A percentile compares a stretch with the other conserved stretches of the same genome.
These are phyloP conservation scores for Trichoderma sp. DNA, from an alignment of 2,329 filamentous ascomycete genomes.

Conservation along the genomic window DNA sequence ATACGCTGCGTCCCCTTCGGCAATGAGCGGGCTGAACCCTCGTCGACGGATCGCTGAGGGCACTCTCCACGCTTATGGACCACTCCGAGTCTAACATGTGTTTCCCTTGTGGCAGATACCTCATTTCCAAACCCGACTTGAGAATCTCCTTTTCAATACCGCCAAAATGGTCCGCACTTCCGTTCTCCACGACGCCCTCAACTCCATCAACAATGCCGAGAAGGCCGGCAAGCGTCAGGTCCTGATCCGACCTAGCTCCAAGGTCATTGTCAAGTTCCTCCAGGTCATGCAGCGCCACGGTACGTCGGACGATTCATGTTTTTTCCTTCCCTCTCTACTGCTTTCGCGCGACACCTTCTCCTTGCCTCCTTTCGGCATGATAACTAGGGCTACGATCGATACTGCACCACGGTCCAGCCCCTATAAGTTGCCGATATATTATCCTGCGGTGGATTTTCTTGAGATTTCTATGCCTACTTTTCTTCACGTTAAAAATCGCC, in stretches of 20 bases:
- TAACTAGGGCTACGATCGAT: conserved; percentile 98
- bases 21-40: conserved; percentile 69
- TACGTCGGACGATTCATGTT: conserved; percentile 54
- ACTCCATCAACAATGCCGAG: conserved; percentile 99
- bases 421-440: conserved; percentile 99
- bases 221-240: conserved; percentile 99
- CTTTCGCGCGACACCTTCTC: neutral
- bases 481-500: conserved; percentile 47
- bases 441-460: conserved; percentile 84
- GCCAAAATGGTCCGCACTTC: conserved; percentile 98
- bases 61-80: conserved; percentile 66
- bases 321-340: neutral
- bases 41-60: conserved; percentile 53
- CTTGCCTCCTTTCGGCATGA: conserved; percentile 75
- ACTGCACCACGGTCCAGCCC: conserved; percentile 81
- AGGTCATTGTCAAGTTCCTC: conserved; percentile 99
- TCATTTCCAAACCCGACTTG: conserved; percentile 64
- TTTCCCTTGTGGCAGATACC: conserved; percentile 53
- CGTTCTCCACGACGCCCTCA: conserved; percentile 98
- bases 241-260: conserved; percentile 94
- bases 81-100: conserved; percentile 59
- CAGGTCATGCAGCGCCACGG: conserved; percentile 99
- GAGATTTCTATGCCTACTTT: conserved; percentile 65
- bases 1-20: conserved; percentile 63
- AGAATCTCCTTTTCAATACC: conserved; percentile 69